These are phyloP conservation scores for Vitis hybrid DNA, from an alignment of 177 flowering plant species.

Conservation along the genomic window DNA sequence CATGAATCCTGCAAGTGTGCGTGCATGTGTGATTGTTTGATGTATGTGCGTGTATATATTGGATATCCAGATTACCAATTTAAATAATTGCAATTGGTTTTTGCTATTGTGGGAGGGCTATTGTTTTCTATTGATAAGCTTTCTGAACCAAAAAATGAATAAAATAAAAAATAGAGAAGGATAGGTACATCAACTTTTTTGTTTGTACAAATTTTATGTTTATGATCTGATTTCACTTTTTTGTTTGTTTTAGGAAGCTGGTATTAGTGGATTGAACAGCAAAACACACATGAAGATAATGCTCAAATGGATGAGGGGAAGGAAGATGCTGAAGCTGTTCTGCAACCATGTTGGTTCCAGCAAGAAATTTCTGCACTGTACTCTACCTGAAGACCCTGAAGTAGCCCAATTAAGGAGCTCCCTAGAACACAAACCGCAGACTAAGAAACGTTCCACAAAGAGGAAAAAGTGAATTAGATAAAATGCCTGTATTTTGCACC, in stretches of 20 bases:
- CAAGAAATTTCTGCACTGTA: constrained; percentile 63
- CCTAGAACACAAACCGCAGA: constrained; percentile 19
- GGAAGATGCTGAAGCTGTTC: constrained; percentile 70
- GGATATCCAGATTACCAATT: too few species aligned
- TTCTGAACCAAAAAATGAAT: too few species aligned
- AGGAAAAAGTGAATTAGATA: constrained; percentile 10
- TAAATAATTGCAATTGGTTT: too few species aligned
- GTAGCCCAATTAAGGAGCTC: constrained; percentile 15
- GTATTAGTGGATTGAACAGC: constrained; percentile 65
- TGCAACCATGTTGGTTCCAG: constrained; percentile 67
- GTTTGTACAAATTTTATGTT: too few species aligned
- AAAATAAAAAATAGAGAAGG: too few species aligned
- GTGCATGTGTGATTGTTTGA: too few species aligned
- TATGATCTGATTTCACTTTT: neutral
- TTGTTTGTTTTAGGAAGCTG: constrained; percentile 47
- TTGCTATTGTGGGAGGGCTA: too few species aligned
- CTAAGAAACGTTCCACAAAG: constrained; percentile 21
- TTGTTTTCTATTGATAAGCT: too few species aligned
- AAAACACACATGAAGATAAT: constrained; percentile 84
- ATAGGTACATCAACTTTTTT: too few species aligned
- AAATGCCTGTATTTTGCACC: neutral
- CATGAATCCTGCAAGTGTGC: too few species aligned
- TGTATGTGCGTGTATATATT: too few species aligned
- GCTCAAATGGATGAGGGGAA: constrained; percentile 92
- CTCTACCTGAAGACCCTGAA: constrained; percentile 64